Evolutionary conservation across 306 rosid genomes (phyloP).

Genomic region (Fragaria iinumae): DNA sequence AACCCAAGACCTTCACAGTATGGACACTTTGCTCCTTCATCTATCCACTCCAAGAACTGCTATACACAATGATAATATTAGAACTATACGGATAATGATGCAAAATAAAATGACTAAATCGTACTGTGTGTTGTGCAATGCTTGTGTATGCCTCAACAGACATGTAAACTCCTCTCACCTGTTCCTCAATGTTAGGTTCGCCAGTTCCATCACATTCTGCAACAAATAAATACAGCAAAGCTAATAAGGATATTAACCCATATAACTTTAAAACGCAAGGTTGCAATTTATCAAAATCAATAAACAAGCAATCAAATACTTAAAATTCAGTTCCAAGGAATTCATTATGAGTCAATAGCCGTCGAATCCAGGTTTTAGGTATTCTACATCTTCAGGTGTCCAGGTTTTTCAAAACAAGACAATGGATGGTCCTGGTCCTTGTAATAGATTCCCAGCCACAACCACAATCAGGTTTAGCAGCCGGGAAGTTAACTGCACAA

Average conservation of each 20-base stretch:
- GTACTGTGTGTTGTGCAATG: background rate
- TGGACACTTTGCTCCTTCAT: slow-evolving; percentile 68
- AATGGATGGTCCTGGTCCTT: background rate
- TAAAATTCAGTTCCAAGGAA: background rate
- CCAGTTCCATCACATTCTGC: slow-evolving; percentile 94
- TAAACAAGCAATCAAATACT: background rate
- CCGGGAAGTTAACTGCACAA: background rate
- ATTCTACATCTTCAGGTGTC: background rate
- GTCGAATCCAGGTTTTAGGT: background rate
- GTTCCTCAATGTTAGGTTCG: slow-evolving; percentile 85
- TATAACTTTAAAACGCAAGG: background rate
- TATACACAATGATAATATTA: slow-evolving; percentile 19
- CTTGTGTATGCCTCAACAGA: background rate
- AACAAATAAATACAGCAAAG: slow-evolving; percentile 18
- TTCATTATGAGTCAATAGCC: background rate
- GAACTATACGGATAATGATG: slow-evolving; percentile 7
- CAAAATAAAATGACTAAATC: background rate
- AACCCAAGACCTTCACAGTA: slow-evolving; percentile 85
- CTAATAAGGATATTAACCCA: background rate
- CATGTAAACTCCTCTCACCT: slow-evolving; percentile 47
- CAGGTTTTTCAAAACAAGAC: background rate
- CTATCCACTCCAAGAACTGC: slow-evolving; percentile 97
- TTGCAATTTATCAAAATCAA: background rate
- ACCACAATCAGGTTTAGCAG: background rate
- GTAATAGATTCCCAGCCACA: background rate